Base-by-base conservation (phyloP, 225 moss, liverwort and hornwort species). In the Polytrichum formosum region DNA sequence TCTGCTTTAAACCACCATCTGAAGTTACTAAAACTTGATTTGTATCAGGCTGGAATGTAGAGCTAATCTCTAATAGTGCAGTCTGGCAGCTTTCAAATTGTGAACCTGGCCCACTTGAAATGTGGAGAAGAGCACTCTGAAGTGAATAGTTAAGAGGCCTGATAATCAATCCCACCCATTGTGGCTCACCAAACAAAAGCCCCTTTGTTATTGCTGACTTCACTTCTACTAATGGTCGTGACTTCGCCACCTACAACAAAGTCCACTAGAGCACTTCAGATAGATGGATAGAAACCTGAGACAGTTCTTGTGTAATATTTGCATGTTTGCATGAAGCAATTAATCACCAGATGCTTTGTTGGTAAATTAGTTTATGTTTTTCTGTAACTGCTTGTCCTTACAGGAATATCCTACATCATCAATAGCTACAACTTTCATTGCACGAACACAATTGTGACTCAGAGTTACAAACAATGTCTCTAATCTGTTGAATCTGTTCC, bases 141-240 rank as follows among this genome's bases (percentile, higher is more conserved):
- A 90, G 81, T 5, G 83, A 81, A 61, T 90, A 90, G 20, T 86
- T 86, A 67, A 86, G 67, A 59, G 89, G 86, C 61, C 58, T 75
- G 33, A 90, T 82, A 6, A 90, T 68, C 61, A 90, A 46, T 71
- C 89, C 89, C 59, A 90, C 77, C 89, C 89, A 90, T 66, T 90
- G 89, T 4, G 83, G 83, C 62, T 83, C 83, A 27, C 79, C 86
- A 23, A 90, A 64, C 66, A 90, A 65, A 67, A 90, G 77, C 67
- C 86, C 83, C 77, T 83, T 83, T 5, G 83, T 80, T 31, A 86
- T 77, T 64, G 81, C 83, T 33, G 89, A 79, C 79, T 83, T 75
- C 8, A 86, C 21, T 5, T 81, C 73, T 37, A 86, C 86, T 13
- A 90, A 79, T 7, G 77, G 70, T 56, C 89, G 83, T 67, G 89